These are phyloP conservation scores for Chaetoceros tenuissimus DNA, from an alignment of 108 stramenopile genomes.

Conservation along the genomic window DNA sequence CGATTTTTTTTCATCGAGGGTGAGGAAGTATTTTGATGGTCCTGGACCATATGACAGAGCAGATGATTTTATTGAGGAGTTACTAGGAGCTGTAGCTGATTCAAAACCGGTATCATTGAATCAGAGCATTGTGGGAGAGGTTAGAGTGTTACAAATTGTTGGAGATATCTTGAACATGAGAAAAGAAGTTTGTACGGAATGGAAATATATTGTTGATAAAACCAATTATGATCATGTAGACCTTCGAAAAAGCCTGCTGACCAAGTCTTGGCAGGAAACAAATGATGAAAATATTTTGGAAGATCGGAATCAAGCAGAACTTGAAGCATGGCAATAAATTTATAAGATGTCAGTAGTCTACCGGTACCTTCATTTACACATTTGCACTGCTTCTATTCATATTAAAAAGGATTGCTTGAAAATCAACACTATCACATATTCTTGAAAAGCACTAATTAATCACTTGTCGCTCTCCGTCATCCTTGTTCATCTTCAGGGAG, in stretches of 20 bases:
- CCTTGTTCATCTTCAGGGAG: too few species aligned
- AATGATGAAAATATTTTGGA: too few species aligned
- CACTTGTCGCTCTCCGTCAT: too few species aligned
- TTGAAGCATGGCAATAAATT: too few species aligned
- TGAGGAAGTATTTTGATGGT: slow-evolving; percentile 46
- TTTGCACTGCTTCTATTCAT: too few species aligned
- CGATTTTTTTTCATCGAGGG: slow-evolving; percentile 38
- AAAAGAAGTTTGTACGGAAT: slow-evolving; percentile 51
- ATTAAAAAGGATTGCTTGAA: too few species aligned
- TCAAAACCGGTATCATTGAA: slow-evolving; percentile 16
- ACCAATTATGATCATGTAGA: slow-evolving; percentile 44
- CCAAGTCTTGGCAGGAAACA: too few species aligned
- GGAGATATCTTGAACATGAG: slow-evolving; percentile 45
- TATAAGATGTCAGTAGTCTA: too few species aligned
- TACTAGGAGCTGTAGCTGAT: slow-evolving; percentile 35
- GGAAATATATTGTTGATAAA: slow-evolving; percentile 31
- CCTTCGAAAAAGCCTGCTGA: slow-evolving; percentile 44
- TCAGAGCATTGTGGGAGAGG: slow-evolving; percentile 32
- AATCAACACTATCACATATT: too few species aligned
- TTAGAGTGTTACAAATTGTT: slow-evolving; percentile 44
- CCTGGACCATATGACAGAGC: slow-evolving; percentile 54
- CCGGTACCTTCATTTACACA: too few species aligned
- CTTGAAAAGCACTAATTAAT: too few species aligned
- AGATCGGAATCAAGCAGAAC: too few species aligned
- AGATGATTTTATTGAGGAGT: slow-evolving; percentile 65